phyloP scores from a whole-genome alignment of 768 basidiomycete species.

The Boletus sp. region DNA sequence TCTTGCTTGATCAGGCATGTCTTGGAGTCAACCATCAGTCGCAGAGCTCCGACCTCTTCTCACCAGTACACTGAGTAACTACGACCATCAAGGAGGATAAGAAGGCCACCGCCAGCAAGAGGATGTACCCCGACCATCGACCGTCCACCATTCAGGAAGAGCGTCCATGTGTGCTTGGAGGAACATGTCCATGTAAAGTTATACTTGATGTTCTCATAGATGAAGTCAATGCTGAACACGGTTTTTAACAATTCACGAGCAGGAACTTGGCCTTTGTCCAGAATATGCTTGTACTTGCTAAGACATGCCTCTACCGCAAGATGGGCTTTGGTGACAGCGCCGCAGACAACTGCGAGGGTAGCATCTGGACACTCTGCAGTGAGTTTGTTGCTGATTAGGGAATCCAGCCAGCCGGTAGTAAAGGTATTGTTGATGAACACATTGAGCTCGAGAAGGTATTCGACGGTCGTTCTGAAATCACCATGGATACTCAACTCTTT shows the following conservation, averaged over 20 bases:
- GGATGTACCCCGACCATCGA: conserved; percentile 91
- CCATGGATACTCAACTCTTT: no score
- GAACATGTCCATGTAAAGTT: conserved; percentile 94
- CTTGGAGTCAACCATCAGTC: no score
- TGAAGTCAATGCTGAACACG: conserved; percentile 95
- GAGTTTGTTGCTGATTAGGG: no score
- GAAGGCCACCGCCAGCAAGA: conserved; percentile 91
- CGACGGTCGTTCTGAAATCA: no score
- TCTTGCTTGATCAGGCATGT: no score
- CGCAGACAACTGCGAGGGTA: conserved; percentile 92
- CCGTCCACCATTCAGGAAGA: conserved; percentile 94
- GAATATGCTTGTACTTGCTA: conserved; percentile 88
- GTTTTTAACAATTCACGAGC: conserved; percentile 93
- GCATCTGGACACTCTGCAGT: no score
- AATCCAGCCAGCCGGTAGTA: no score
- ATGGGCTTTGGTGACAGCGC: conserved; percentile 93
- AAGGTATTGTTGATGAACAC: no score
- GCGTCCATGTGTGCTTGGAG: conserved; percentile 84
- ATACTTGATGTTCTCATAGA: conserved; percentile 94
- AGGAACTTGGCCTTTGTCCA: conserved; percentile 98
- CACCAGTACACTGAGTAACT: conserved; percentile 97
- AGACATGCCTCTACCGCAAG: conserved; percentile 87
- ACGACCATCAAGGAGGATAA: conserved; percentile 87
- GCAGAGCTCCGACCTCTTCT: no score
- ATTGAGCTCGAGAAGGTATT: no score